phyloP scores from a whole-genome alignment of 106 monocot species.

The Apostasia shenzhenica region DNA sequence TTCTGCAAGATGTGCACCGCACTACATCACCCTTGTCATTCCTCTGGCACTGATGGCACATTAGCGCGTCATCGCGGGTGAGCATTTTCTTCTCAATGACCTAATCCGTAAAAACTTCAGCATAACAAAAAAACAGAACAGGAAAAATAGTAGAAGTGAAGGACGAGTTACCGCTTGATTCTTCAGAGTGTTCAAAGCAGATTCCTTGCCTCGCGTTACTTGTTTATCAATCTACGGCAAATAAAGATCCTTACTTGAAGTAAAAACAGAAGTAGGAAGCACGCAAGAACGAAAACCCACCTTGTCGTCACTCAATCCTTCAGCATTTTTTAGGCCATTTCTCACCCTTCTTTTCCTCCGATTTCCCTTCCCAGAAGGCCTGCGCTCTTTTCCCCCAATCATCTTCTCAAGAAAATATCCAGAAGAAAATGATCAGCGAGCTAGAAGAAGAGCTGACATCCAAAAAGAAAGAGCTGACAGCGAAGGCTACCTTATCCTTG shows the following conservation, averaged over 20 bases:
- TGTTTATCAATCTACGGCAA: too few relatives aligned
- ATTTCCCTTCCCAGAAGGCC: neutral
- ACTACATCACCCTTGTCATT: constrained; percentile 24
- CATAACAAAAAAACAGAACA: neutral
- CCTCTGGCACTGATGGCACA: constrained; percentile 34
- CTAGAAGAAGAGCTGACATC: neutral
- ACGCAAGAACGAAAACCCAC: neutral
- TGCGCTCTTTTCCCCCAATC: neutral
- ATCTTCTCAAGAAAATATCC: neutral
- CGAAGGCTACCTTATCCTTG: neutral
- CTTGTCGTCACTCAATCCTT: neutral
- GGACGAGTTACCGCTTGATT: too few relatives aligned
- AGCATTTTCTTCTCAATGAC: constrained; percentile 2
- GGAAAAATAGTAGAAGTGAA: neutral
- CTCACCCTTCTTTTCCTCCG: neutral
- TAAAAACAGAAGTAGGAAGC: neutral
- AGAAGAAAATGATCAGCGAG: neutral
- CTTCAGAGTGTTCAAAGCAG: too few relatives aligned
- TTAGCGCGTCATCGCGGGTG: constrained; percentile 13
- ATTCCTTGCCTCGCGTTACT: too few relatives aligned
- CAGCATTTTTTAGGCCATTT: neutral
- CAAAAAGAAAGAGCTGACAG: neutral
- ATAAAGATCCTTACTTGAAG: neutral
- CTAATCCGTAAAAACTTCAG: neutral
- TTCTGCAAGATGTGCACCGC: constrained; percentile 12